Evolutionary conservation across 768 basidiomycete species (phyloP).

Genomic region (Termitomyces sp.): DNA sequence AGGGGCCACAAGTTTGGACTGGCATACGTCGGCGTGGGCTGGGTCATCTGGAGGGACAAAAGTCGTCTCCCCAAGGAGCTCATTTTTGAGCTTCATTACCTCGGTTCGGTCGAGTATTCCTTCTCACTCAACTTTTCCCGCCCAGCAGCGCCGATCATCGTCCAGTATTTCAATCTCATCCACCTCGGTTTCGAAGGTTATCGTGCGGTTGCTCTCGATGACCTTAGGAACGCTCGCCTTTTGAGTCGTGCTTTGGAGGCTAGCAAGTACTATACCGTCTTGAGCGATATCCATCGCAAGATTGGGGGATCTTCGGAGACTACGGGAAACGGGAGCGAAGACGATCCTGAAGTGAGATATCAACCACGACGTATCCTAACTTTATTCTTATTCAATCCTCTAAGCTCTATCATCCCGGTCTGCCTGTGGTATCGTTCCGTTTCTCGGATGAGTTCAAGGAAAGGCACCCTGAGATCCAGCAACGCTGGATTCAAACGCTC

Average conservation of each 20-base stretch:
- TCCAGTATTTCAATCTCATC: slow-evolving; percentile 59
- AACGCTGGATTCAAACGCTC: slow-evolving; percentile 52
- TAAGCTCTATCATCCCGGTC: slow-evolving; percentile 46
- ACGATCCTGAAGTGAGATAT: slow-evolving; percentile 46
- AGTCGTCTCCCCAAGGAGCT: slow-evolving; percentile 61
- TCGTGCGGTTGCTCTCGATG: slow-evolving; percentile 41
- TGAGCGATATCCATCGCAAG: slow-evolving; percentile 50
- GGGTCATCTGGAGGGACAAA: slow-evolving; percentile 64
- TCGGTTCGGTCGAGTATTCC: slow-evolving; percentile 65
- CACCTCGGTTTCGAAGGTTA: slow-evolving; percentile 58
- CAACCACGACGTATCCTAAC: neutral
- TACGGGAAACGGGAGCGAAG: slow-evolving; percentile 29
- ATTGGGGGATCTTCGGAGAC: neutral
- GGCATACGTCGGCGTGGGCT: slow-evolving; percentile 55
- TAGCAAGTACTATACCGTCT: slow-evolving; percentile 44
- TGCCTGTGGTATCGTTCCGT: slow-evolving; percentile 65
- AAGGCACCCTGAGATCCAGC: slow-evolving; percentile 51
- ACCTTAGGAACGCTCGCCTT: slow-evolving; percentile 57
- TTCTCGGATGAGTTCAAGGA: slow-evolving; percentile 52
- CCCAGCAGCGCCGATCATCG: slow-evolving; percentile 57
- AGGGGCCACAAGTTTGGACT: slow-evolving; percentile 67
- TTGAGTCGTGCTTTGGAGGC: slow-evolving; percentile 57
- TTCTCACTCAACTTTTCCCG: slow-evolving; percentile 63
- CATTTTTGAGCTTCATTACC: slow-evolving; percentile 63
- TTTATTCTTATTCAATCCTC: neutral